Conservation (phyloP, 2,329 filamentous ascomycete species). For the Fusarium poae region DNA sequence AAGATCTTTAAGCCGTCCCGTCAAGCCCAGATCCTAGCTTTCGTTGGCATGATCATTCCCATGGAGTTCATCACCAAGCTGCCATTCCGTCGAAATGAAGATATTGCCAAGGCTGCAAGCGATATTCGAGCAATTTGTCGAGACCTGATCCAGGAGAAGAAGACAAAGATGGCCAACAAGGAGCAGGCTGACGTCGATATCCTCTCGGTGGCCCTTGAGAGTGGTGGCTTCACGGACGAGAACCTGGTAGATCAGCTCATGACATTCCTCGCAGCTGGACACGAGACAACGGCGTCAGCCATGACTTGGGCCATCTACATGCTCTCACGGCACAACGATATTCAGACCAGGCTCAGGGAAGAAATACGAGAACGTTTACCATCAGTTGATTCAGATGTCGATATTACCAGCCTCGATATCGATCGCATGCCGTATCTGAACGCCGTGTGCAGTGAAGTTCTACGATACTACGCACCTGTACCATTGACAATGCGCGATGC, state of each 20-base stretch:
- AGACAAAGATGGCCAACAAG: conserved; percentile 62
- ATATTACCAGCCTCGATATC: conserved; percentile 64
- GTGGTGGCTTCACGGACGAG: conserved; percentile 80
- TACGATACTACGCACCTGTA: conserved; percentile 80
- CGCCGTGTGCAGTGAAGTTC: conserved; percentile 81
- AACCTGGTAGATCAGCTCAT: conserved; percentile 90
- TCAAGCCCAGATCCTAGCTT: conserved; percentile 66
- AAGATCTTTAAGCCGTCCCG: conserved; percentile 66
- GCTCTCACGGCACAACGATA: conserved; percentile 73
- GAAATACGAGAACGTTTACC: conserved; percentile 76
- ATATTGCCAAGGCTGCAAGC: conserved; percentile 67
- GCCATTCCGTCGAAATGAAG: conserved; percentile 78
- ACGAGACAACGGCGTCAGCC: conserved; percentile 82
- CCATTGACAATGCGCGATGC: conserved; percentile 77
- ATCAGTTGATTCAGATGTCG: conserved; percentile 54
- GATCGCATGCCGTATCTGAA: conserved; percentile 84
- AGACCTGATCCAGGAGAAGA: conserved; percentile 79
- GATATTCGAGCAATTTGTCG: conserved; percentile 75
- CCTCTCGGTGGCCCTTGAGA: conserved; percentile 82
- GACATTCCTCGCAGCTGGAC: conserved; percentile 87
- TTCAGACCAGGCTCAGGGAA: conserved; percentile 74
- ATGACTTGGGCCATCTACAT: conserved; percentile 82
- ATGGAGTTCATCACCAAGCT: conserved; percentile 70
- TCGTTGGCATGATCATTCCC: conserved; percentile 74
- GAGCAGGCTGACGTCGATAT: conserved; percentile 75